These are phyloP conservation scores for Lagenaria siceraria DNA, from an alignment of 306 rosid genomes.

Conservation along the genomic window DNA sequence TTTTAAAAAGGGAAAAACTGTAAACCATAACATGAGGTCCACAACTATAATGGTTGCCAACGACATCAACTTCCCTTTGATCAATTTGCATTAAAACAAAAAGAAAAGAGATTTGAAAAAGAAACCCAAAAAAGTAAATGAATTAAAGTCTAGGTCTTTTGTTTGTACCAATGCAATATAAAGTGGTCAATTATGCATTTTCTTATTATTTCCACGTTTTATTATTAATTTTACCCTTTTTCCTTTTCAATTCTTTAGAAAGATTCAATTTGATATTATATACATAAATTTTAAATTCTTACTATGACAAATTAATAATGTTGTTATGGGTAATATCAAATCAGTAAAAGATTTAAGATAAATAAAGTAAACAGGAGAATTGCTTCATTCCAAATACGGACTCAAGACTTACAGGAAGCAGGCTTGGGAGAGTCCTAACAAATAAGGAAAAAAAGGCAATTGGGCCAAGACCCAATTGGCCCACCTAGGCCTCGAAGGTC, in stretches of 20 bases:
- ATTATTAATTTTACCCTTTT: not conserved
- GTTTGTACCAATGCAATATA: not conserved
- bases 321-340: no score
- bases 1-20: not conserved
- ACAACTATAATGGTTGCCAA: not conserved
- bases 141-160: not conserved
- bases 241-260: not conserved
- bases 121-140: not conserved
- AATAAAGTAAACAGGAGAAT: no score
- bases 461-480: no score
- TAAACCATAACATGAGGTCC: not conserved
- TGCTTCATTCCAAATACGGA: no score
- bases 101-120: not conserved
- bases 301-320: no score
- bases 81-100: not conserved
- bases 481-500: no score
- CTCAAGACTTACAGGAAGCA: no score
- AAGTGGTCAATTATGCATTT: not conserved
- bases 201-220: not conserved
- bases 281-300: no score
- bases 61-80: not conserved
- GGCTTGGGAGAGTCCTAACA: no score
- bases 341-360: no score
- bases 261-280: no score
- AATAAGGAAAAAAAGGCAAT: no score